Conservation (phyloP, 768 basidiomycete genomes). For the Sarcomyxa edulis region DNA sequence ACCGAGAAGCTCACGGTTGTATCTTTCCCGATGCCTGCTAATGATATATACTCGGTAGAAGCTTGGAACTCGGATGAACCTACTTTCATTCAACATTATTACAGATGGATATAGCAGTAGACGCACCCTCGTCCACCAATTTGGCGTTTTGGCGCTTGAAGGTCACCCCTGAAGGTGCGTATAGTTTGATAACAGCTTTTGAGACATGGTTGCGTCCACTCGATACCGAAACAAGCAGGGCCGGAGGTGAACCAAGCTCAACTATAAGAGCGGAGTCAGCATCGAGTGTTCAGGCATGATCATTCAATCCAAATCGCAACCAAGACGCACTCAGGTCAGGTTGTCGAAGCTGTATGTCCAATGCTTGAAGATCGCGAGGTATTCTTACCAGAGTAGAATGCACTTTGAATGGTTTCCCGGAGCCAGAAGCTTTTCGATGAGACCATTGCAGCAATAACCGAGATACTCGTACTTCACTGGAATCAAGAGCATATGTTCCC, state of each 20-base stretch:
- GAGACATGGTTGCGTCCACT: conserved; percentile 67
- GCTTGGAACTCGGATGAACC: conserved; percentile 22
- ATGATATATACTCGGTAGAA: conserved; percentile 36
- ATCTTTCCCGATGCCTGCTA: conserved; percentile 44
- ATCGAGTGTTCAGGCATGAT: neutral
- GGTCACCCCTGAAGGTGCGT: conserved; percentile 44
- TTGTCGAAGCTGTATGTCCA: conserved; percentile 60
- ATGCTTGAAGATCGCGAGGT: conserved; percentile 53
- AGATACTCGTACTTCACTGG: conserved; percentile 60
- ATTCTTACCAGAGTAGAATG: conserved; percentile 49
- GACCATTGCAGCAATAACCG: conserved; percentile 65
- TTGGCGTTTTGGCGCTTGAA: conserved; percentile 40
- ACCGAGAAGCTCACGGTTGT: conserved; percentile 43
- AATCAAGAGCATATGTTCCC: conserved; percentile 66
- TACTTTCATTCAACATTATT: conserved; percentile 27
- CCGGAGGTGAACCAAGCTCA: conserved; percentile 55
- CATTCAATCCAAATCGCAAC: neutral
- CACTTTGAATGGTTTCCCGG: conserved; percentile 20
- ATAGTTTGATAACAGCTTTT: conserved; percentile 47
- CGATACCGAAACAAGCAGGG: conserved; percentile 49
- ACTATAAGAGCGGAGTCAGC: conserved; percentile 34
- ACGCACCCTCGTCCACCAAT: conserved; percentile 26
- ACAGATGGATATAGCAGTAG: conserved; percentile 2
- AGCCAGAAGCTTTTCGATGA: conserved; percentile 31
- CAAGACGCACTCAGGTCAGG: conserved; percentile 39